Evolutionary conservation across 2,329 filamentous ascomycete genomes (phyloP), one percentile per base, ranked within the genome.

Genomic region (Pseudogymnoascus sp.): DNA sequence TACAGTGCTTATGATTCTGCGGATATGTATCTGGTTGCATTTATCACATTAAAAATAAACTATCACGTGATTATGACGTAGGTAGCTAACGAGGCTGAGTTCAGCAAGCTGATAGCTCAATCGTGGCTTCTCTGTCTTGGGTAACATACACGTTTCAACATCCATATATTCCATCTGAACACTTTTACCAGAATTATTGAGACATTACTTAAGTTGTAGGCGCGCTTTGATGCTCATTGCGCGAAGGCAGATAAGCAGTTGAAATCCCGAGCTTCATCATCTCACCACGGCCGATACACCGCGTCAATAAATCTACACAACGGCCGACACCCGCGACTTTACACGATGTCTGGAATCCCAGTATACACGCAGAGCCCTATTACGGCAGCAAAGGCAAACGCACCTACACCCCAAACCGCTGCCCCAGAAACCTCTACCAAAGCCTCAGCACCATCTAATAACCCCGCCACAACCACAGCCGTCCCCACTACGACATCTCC

Each of bases 291-390:
- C 28, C 16, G 16, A 57, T 21, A 36, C 51, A 57, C 13, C 51
- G 28, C 51, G 11, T 34, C 28, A 34, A 57, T 21, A 57, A 21
- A 34, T 21, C 11, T 16, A 31, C 10, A 8, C 28, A 21, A 14
- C 51, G 16, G 6, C 28, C 16, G 31, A 19, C 34, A 19, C 51
- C n/a, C 10, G 16, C 51, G 11, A 57, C 28, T 21, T 28, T 19
- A 65, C 71, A 76, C 57, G n/a, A 87, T 87, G 85, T 79, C 84
- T 60, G 80, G 84, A n/a, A 81, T 88, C 66, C 82, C 81, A 60
- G 80, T 87, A 45, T 85, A 85, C 74, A 81, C 79, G 37, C 74
- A 81, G 63, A 85, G 83, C 72, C 85, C 85, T 54, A 85, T 87
- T 73, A 82, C 78, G 69, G 80, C 82, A 39, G 76, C 80, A 65